Base-by-base conservation (phyloP, 495 filamentous ascomycete species). In the Penicillium waksmanii region DNA sequence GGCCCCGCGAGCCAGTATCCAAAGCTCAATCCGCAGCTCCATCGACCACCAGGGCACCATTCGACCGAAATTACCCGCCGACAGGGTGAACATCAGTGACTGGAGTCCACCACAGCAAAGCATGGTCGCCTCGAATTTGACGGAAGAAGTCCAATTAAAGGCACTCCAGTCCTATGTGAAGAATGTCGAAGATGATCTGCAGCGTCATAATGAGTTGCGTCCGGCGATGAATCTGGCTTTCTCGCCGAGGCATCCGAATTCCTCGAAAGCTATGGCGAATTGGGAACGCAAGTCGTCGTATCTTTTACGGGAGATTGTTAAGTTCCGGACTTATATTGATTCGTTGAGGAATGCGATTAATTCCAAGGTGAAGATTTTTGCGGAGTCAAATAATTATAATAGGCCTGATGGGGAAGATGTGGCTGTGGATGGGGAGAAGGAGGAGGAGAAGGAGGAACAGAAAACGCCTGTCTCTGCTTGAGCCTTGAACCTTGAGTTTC, bases 251-350 rank as follows among this genome's bases (percentile, higher is more conserved):
- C 88, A 93, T 55, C 84, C 86, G 19, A 99, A 98, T 69, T 80
- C 85, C 21, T 74, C 75, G 49, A 93, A 90, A 73, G 91, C 94
- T 2, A 87, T 97, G 88, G 80, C 87, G 5, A 99, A 99, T 70
- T 99, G 96, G 96, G 93, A 99, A 78, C 85, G 88, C 55, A 97
- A 97, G 75, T 94, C 90, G 38, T 87, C 88, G 33, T 96, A 98
- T 70, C 76, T 99, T 42, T 78, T 98, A 19, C 81, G 88, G n/a
- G 95, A 99, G 75, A 97, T 94, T 68, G 90, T 97, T 64, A 99
- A 98, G 68, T 98, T 96, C 73, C 79, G 87, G 50, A 98, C 93
- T 0, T 99, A 98, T 61, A 92, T 97, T 59, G 96, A 98, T 67
- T 85, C 84, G 33, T 75, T 99, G 12, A 74, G 77, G 23, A 79